phyloP scores from a whole-genome alignment of 768 basidiomycete genomes.

The Tulasnella calospora region DNA sequence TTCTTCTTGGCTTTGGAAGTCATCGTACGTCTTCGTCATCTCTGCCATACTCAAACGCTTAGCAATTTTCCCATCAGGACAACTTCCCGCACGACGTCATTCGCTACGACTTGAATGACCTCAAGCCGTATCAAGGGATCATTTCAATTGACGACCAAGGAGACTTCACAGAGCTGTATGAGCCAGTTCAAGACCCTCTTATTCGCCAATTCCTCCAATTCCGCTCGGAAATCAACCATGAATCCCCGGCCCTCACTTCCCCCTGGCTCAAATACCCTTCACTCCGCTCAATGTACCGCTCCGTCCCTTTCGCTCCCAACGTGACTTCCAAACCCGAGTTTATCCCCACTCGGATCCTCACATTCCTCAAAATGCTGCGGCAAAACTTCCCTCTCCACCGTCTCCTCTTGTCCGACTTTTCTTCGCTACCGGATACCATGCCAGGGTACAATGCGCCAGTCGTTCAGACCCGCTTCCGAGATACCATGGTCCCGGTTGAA shows the following conservation, averaged over 20 bases:
- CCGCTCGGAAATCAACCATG: slow-evolving; percentile 55
- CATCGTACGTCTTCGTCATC: slow-evolving; percentile 54
- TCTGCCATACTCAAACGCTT: not conserved
- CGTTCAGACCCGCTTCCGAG: slow-evolving; percentile 87
- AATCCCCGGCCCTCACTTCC: slow-evolving; percentile 50
- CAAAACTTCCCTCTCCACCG: slow-evolving; percentile 85
- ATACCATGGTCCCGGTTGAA: slow-evolving; percentile 79
- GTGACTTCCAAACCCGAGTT: slow-evolving; percentile 74
- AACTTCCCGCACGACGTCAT: slow-evolving; percentile 96
- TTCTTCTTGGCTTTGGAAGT: slow-evolving; percentile 95
- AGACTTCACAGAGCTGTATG: slow-evolving; percentile 79
- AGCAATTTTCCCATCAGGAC: slow-evolving; percentile 50
- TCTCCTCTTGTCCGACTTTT: slow-evolving; percentile 92
- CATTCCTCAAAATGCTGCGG: slow-evolving; percentile 76
- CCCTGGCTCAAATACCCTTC: slow-evolving; percentile 49
- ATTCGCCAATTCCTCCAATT: slow-evolving; percentile 71
- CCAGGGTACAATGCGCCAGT: slow-evolving; percentile 78
- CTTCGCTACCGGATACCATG: slow-evolving; percentile 77
- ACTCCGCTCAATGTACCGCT: slow-evolving; percentile 59
- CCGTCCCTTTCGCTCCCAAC: slow-evolving; percentile 86
- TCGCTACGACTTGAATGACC: slow-evolving; percentile 75
- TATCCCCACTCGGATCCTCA: slow-evolving; percentile 84
- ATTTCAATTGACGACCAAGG: slow-evolving; percentile 74
- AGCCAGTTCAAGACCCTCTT: slow-evolving; percentile 78
- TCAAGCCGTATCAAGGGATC: slow-evolving; percentile 77